These are phyloP conservation scores for Rhizoclosmatium sp. DNA, from an alignment of 192 early-diverging fungal genomes.

Conservation along the genomic window DNA sequence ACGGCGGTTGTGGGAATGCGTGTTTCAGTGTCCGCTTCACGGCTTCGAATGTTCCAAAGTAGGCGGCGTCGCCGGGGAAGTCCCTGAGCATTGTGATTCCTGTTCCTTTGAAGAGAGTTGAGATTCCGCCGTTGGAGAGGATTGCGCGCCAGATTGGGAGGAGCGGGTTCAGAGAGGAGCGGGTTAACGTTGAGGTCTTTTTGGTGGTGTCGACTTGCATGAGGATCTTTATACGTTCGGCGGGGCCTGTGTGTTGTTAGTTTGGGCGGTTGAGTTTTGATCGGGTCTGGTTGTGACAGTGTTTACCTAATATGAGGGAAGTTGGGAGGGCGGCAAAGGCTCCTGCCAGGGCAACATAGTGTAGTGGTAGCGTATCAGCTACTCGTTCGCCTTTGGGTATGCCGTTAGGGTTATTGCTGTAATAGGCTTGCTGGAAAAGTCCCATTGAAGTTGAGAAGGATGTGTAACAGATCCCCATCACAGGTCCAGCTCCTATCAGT, in stretches of 20 bases:
- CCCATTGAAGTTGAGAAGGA: slow-evolving; percentile 47
- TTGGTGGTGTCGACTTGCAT: slow-evolving; percentile 70
- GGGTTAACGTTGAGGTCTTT: neutral
- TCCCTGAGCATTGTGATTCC: slow-evolving; percentile 89
- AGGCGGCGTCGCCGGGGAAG: slow-evolving; percentile 86
- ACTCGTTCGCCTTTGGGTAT: slow-evolving; percentile 15
- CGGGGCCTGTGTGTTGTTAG: slow-evolving; percentile 73
- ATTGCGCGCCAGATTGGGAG: slow-evolving; percentile 37
- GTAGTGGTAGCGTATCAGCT: slow-evolving; percentile 65
- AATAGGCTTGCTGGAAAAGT: neutral
- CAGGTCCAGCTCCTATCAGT: slow-evolving; percentile 83
- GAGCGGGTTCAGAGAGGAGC: slow-evolving; percentile 14
- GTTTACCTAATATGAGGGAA: slow-evolving; percentile 64
- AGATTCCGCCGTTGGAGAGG: slow-evolving; percentile 77
- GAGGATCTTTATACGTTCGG: slow-evolving; percentile 92
- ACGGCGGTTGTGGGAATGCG: slow-evolving; percentile 7
- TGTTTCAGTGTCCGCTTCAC: slow-evolving; percentile 55
- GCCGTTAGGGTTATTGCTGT: slow-evolving; percentile 46
- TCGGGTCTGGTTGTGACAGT: neutral
- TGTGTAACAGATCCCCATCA: slow-evolving; percentile 89
- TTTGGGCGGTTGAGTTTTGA: neutral
- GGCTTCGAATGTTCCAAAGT: slow-evolving; percentile 91
- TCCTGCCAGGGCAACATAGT: slow-evolving; percentile 71
- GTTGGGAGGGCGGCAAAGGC: slow-evolving; percentile 92
- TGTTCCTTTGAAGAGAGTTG: slow-evolving; percentile 87